Evolutionary conservation across 345 rosid genomes (phyloP).

Genomic region (Salix arbutifolia): DNA sequence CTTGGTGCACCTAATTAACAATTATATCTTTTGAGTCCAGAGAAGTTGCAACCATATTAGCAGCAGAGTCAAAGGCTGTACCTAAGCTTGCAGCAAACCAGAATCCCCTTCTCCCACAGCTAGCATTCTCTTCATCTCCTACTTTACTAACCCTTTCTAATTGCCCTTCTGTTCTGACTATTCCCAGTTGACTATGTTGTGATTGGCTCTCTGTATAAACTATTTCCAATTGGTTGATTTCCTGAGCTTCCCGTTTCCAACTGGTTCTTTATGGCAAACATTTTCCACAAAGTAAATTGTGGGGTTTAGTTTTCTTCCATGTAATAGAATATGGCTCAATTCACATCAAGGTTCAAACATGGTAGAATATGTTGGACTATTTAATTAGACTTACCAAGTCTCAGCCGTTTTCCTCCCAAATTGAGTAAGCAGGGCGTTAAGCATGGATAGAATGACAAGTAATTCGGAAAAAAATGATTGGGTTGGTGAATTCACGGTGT

Average conservation of each 20-base stretch:
- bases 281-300: background rate
- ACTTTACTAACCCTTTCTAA: background rate
- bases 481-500: too few species aligned
- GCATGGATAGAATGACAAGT: too few species aligned
- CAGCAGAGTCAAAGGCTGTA: constrained; percentile 40
- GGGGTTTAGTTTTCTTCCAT: too few species aligned
- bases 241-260: background rate
- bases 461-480: too few species aligned
- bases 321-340: too few species aligned
- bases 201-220: background rate
- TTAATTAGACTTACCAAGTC: too few species aligned
- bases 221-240: background rate
- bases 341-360: too few species aligned
- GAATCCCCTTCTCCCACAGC: constrained; percentile 57
- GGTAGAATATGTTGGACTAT: too few species aligned
- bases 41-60: constrained; percentile 45
- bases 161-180: background rate
- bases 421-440: too few species aligned
- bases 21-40: constrained; percentile 31
- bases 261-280: background rate
- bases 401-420: too few species aligned
- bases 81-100: constrained; percentile 44
- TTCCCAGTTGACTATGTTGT: background rate
- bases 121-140: constrained; percentile 12
- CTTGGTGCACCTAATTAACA: background rate